Conservation (phyloP, 352 stramenopile species). For the Phytopythium sindhum region DNA sequence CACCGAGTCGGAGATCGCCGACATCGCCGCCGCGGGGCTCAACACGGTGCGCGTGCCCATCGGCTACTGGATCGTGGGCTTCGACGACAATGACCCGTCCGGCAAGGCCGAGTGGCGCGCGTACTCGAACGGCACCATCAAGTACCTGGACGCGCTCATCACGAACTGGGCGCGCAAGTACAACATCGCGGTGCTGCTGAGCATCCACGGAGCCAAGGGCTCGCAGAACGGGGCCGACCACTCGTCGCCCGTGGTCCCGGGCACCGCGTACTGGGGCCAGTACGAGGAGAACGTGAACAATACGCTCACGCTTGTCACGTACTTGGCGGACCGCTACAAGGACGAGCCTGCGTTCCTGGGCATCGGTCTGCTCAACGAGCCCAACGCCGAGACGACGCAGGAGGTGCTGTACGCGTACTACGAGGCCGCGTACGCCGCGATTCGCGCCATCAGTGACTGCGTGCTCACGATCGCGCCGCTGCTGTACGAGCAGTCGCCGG, state of each 20-base stretch:
- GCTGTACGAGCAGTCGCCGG: slow-evolving; percentile 54
- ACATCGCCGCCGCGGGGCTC: slow-evolving; percentile 42
- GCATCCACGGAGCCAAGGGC: slow-evolving; percentile 53
- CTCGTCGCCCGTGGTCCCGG: slow-evolving; percentile 30
- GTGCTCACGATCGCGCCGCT: slow-evolving; percentile 60
- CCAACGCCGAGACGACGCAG: slow-evolving; percentile 26
- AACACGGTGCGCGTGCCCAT: slow-evolving; percentile 62
- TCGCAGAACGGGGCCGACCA: slow-evolving; percentile 63
- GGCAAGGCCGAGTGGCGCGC: slow-evolving; percentile 32
- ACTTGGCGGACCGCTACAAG: slow-evolving; percentile 44
- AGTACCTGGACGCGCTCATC: slow-evolving; percentile 46
- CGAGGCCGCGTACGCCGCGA: slow-evolving; percentile 40
- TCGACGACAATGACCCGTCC: slow-evolving; percentile 28
- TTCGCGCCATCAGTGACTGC: slow-evolving; percentile 48
- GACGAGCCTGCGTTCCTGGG: slow-evolving; percentile 46
- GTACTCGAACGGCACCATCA: slow-evolving; percentile 34
- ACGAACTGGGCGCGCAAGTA: slow-evolving; percentile 32
- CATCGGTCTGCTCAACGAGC: slow-evolving; percentile 55
- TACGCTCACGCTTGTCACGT: slow-evolving; percentile 28
- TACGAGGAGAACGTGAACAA: slow-evolving; percentile 41
- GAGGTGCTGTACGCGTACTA: slow-evolving; percentile 55
- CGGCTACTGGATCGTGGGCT: slow-evolving; percentile 53
- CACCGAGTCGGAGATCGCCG: slow-evolving; percentile 51
- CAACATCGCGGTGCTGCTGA: slow-evolving; percentile 47
- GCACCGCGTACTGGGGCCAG: slow-evolving; percentile 30